Evolutionary conservation across 1,284 basidiomycete genomes (phyloP), one percentile per base, ranked within the genome.

Genomic region (Vanrija humicola): DNA sequence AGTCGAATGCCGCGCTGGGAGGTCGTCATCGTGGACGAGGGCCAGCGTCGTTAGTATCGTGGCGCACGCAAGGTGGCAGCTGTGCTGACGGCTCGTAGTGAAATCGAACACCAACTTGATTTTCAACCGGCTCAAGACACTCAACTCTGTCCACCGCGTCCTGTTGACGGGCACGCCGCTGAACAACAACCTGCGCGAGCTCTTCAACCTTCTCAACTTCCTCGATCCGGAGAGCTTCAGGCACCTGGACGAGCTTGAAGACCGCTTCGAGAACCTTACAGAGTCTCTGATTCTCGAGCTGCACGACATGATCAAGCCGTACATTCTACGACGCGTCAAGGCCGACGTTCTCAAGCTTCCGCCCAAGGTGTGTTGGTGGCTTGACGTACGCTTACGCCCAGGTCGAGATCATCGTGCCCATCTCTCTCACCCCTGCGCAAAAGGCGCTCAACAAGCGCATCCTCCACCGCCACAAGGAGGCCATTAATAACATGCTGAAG

Each of bases 111-210:
- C 76, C 10, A 88, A 86, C 62, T 74, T 92, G 50, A 82, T 98
- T 23, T 96, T 94, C 80, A 85, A 81, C 66, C 86, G 87, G 54
- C 78, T 98, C 54, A 88, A 87, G 51, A 86, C 89, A 59, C 78
- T 98, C 52, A 86, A 86, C 34, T 84, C 83, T 34, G 79, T 84
- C 3, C 91, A 97, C 69, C 85, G 90, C 18, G 81, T 98, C 43
- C 86, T 98, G 51, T 88, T 98, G 83, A 96, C 94, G 16, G 93
- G 92, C 50, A 98, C 96, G 1, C 95, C 95, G 2, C 77, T 98
- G 50, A 97, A 98, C 74, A 98, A 98, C 78, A 98, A 96, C 68
- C 86, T 98, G 38, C 83, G 90, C 50, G 95, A 98, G 75, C 77
- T 95, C 21, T 93, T 96, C 80, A 96, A 93, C 72, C 81, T 97